Percentiles rank a stretch among this genome's conserved stretches.
Conservation (phyloP, 2,329 filamentous ascomycete species). For the Aspergillus sclerotialis region DNA sequence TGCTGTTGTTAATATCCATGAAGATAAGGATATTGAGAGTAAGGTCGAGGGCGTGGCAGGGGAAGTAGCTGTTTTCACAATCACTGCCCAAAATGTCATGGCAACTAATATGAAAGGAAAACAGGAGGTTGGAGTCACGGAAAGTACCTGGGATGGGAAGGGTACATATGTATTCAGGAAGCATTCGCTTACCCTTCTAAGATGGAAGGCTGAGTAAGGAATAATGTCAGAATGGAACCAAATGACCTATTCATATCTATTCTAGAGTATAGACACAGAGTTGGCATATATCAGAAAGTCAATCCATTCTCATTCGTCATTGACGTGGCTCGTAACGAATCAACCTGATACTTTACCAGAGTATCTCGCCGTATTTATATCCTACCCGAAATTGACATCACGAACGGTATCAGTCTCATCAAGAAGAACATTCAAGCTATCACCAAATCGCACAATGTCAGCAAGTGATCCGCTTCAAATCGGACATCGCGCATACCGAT, state of each 20-base stretch:
- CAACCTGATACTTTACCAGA: no score
- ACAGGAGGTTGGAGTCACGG: slow-evolving; percentile 55
- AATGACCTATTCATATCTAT: slow-evolving; percentile 1
- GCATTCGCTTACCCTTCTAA: slow-evolving; percentile 63
- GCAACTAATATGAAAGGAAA: slow-evolving; percentile 57
- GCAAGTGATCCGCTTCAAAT: no score
- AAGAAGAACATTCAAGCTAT: slow-evolving; percentile 40
- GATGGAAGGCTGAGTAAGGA: slow-evolving; percentile 39
- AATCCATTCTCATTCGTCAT: no score
- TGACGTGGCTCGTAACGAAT: no score
- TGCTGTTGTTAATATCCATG: slow-evolving; percentile 66
- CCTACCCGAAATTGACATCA: slow-evolving; percentile 36
- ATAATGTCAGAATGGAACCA: neutral
- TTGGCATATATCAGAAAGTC: no score
- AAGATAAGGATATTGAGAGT: slow-evolving; percentile 53
- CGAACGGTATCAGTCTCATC: slow-evolving; percentile 37
- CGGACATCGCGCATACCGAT: slow-evolving; percentile 36
- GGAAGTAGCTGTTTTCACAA: slow-evolving; percentile 54
- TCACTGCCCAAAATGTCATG: slow-evolving; percentile 51
- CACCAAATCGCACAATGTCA: neutral
- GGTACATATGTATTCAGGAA: slow-evolving; percentile 60
- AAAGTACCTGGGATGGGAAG: slow-evolving; percentile 58
- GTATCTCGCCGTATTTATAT: neutral
- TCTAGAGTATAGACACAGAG: no score
- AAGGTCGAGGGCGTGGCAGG: slow-evolving; percentile 50